Conservation (phyloP, 306 rosid genomes). For the Prunus fruticosa region DNA sequence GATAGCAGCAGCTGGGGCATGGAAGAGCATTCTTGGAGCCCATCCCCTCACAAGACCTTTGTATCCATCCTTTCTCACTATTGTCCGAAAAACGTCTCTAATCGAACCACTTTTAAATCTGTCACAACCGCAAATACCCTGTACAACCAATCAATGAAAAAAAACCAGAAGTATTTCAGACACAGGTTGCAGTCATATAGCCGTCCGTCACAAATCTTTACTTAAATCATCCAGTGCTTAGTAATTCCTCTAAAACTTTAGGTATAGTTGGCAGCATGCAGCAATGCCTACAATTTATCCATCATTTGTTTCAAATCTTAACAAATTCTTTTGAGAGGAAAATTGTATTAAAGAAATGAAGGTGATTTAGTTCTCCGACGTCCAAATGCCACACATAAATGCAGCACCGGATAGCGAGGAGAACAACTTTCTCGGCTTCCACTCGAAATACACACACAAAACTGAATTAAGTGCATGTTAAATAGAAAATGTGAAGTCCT, state of each 20-base stretch:
- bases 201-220: background rate
- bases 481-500: background rate
- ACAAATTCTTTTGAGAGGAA: too few species aligned
- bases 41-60: slow-evolving; percentile 92
- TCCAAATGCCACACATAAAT: background rate
- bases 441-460: too few species aligned
- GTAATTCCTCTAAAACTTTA: background rate
- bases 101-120: slow-evolving; percentile 85
- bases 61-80: slow-evolving; percentile 76
- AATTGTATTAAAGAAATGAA: too few species aligned
- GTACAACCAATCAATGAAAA: slow-evolving; percentile 32
- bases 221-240: background rate
- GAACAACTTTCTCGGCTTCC: background rate
- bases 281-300: background rate
- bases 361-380: background rate
- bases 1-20: slow-evolving; percentile 97
- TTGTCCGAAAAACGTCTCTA: slow-evolving; percentile 61
- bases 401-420: too few species aligned
- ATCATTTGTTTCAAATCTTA: background rate
- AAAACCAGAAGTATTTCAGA: background rate
- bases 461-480: too few species aligned
- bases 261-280: background rate
- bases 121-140: slow-evolving; percentile 97
- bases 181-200: background rate
- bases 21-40: slow-evolving; percentile 96